Evolutionary conservation across 148 eudicot genomes (phyloP), one percentile per base, ranked within the genome.

Genomic region (Vaccinium macrocarpon): DNA sequence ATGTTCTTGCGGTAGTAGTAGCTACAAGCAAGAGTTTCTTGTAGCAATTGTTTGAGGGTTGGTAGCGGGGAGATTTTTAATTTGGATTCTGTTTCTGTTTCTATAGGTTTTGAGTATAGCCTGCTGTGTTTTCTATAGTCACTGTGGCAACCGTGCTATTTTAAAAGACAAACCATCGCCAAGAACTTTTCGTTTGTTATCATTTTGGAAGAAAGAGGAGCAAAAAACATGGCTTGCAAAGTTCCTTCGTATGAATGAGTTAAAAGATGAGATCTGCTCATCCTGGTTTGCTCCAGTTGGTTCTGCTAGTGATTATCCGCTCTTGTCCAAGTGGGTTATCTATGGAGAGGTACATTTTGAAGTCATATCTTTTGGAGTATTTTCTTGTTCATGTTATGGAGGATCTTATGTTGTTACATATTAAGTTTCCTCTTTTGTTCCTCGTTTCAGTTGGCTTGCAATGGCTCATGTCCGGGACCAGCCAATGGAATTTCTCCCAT

Each of bases 261-360:
- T 95, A 50, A 97, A 97, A 88, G 93, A 95, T 80, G 94, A 95
- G 86, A 93, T 97, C 50, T 95, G 99, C 86, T 91, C 91, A 79
- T 97, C 98, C 80, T 97, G 99, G 99, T 95, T 95, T 90, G 99
- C 98, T 82, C 98, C 99, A 49, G 99, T 97, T 86, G 99, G 99
- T 51, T 97, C 98, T 71, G 99, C 98, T n/a, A 92, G 95, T 84
- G 99, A 97, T 90, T 97, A 95, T 86, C 99, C 99, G 13, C 91
- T 97, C 80, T 79, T 95, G 84, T 97, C 99, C 62, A 95, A 97
- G 91, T 97, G 99, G 99, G 98, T 97, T 78, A 95, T 95, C 83
- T 95, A 95, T 84, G 99, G 98, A 46, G 99, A 97, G 98, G 99
- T 97, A 90, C 84, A 81, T 35, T 81, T 79, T 83, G 57, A 73